Evolutionary conservation across 1,284 basidiomycete genomes (phyloP).

Genomic region (Tetrapyrgos nigripes): DNA sequence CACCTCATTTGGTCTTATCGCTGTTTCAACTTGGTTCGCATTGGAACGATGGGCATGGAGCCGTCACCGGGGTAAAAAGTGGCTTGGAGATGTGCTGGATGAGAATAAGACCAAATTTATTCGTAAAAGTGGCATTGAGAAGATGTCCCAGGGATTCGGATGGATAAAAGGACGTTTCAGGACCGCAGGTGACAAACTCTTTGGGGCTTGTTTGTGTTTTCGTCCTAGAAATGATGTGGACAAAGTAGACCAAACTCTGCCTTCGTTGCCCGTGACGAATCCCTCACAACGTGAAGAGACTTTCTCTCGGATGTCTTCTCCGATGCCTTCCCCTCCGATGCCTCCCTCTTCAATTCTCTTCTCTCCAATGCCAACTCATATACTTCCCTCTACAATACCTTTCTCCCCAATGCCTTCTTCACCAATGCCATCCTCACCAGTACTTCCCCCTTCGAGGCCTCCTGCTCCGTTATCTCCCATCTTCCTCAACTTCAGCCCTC

Average conservation of each 20-base stretch:
- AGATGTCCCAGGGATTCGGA: slow-evolving; percentile 27
- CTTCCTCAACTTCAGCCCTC: no score
- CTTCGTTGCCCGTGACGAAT: slow-evolving; percentile 4
- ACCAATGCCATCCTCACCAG: no score
- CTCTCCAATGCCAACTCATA: no score
- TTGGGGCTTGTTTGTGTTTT: no score
- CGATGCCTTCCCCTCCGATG: neutral
- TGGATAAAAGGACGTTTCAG: no score
- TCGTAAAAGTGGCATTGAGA: slow-evolving; percentile 44
- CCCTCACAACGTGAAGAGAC: neutral
- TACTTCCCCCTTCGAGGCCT: no score
- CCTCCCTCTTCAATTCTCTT: no score
- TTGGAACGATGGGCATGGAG: slow-evolving; percentile 77
- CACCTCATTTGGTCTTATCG: slow-evolving; percentile 76
- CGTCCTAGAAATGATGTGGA: slow-evolving; percentile 3
- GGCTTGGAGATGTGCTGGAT: slow-evolving; percentile 72
- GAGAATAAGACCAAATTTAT: slow-evolving; percentile 53
- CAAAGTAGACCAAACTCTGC: neutral
- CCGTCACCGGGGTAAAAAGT: slow-evolving; percentile 73
- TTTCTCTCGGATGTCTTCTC: neutral
- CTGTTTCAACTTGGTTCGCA: slow-evolving; percentile 80
- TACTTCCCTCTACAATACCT: no score
- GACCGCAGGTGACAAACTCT: no score
- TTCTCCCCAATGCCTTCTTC: no score
- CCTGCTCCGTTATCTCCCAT: no score